A percentile compares a stretch with the other conserved stretches of the same genome.
Evolutionary conservation across 1,139 yeast species (phyloP).

Genomic region (Taphrina wiesneri): DNA sequence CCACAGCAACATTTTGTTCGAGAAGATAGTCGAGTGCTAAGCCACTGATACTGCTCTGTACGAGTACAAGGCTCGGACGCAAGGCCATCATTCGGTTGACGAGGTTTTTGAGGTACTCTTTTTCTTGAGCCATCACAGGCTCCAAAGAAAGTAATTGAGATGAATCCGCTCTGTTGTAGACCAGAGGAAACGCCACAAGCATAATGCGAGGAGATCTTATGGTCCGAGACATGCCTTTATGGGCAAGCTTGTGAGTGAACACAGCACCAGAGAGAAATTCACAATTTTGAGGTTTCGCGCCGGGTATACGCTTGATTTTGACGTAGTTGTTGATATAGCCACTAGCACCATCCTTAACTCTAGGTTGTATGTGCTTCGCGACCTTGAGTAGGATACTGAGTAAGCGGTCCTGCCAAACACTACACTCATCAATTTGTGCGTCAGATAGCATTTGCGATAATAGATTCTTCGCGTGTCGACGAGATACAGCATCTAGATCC

Average conservation of each 20-base stretch:
- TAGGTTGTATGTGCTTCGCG: conserved; percentile 55
- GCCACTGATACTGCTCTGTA: conserved; percentile 82
- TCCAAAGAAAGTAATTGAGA: conserved; percentile 70
- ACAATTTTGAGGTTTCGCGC: conserved; percentile 64
- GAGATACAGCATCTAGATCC: conserved; percentile 49
- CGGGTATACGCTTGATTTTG: conserved; percentile 79
- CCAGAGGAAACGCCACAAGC: conserved; percentile 83
- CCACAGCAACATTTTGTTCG: conserved; percentile 70
- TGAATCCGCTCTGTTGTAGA: conserved; percentile 68
- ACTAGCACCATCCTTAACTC: conserved; percentile 64
- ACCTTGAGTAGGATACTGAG: conserved; percentile 52
- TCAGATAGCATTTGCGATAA: conserved; percentile 62
- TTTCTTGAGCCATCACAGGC: conserved; percentile 83
- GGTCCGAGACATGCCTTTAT: conserved; percentile 69
- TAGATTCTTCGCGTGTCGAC: conserved; percentile 51
- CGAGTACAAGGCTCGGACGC: conserved; percentile 75
- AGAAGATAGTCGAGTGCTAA: conserved; percentile 71
- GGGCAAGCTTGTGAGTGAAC: conserved; percentile 82
- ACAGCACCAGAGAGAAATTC: conserved; percentile 72
- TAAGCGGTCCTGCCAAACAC: conserved; percentile 57
- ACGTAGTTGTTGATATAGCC: conserved; percentile 84
- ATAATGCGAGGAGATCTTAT: conserved; percentile 73
- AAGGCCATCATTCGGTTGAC: conserved; percentile 76
- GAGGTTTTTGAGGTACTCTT: conserved; percentile 76
- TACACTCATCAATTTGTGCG: conserved; percentile 52